phyloP scores from a whole-genome alignment of 2,329 filamentous ascomycete species.

The Calycina herbarum region DNA sequence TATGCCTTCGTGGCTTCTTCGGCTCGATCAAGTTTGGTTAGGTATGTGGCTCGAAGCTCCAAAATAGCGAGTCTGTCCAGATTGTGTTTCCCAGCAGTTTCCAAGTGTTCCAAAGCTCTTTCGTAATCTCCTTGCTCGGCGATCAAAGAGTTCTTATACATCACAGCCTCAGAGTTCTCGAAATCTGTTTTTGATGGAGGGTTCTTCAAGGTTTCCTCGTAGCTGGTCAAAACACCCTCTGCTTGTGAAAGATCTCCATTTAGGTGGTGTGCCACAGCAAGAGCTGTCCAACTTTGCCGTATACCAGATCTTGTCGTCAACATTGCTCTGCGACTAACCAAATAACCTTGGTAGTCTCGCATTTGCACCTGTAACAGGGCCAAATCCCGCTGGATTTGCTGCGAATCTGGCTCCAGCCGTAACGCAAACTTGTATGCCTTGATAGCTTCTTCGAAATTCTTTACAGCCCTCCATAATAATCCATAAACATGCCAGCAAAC shows the following conservation, averaged over 20 bases:
- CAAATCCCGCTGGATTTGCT: slow-evolving; percentile 91
- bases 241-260: slow-evolving; percentile 82
- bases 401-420: slow-evolving; percentile 87
- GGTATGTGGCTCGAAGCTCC: slow-evolving; percentile 83
- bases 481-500: slow-evolving; percentile 99
- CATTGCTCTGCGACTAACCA: slow-evolving; percentile 86
- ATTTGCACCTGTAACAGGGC: slow-evolving; percentile 94
- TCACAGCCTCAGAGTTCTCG: slow-evolving; percentile 88
- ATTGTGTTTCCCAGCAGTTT: slow-evolving; percentile 72
- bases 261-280: slow-evolving; percentile 90
- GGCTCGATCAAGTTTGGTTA: slow-evolving; percentile 73
- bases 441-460: slow-evolving; percentile 98
- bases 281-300: slow-evolving; percentile 95
- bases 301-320: slow-evolving; percentile 78
- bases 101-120: slow-evolving; percentile 82
- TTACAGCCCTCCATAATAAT: slow-evolving; percentile 84
- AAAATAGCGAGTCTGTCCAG: slow-evolving; percentile 82
- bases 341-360: slow-evolving; percentile 91
- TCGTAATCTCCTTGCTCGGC: slow-evolving; percentile 83
- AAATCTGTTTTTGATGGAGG: slow-evolving; percentile 75
- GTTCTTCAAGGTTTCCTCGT: slow-evolving; percentile 88
- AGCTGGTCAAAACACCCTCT: slow-evolving; percentile 87
- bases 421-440: slow-evolving; percentile 98
- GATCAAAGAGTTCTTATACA: slow-evolving; percentile 96
- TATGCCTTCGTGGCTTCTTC: slow-evolving; percentile 83